Conservation (phyloP, 768 basidiomycete genomes). For the Tylopilus sp. region DNA sequence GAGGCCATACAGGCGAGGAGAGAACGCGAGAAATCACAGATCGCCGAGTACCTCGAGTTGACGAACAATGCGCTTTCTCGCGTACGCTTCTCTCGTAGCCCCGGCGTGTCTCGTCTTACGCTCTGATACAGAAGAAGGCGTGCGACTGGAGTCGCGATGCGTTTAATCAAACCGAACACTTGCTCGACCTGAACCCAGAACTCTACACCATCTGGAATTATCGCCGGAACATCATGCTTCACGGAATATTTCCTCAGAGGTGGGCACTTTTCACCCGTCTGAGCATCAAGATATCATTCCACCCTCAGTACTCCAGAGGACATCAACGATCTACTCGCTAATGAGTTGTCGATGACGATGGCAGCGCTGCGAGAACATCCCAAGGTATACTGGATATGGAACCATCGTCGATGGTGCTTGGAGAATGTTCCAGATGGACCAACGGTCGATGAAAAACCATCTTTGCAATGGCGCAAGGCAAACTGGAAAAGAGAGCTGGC, state of each 20-base stretch:
- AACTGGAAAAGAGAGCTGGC: constrained; percentile 85
- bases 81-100: constrained; percentile 39
- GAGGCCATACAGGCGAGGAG: constrained; percentile 66
- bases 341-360: constrained; percentile 81
- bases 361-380: constrained; percentile 78
- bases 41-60: constrained; percentile 70
- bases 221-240: constrained; percentile 71
- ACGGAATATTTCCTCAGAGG: constrained; percentile 69
- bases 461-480: constrained; percentile 66
- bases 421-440: constrained; percentile 81
- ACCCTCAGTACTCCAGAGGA: constrained; percentile 53
- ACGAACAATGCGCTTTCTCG: constrained; percentile 60
- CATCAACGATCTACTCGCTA: constrained; percentile 58
- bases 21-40: constrained; percentile 68
- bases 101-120: not conserved
- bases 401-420: constrained; percentile 94
- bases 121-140: constrained; percentile 54
- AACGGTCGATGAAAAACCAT: constrained; percentile 38
- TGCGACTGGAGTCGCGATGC: constrained; percentile 72
- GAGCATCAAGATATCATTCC: constrained; percentile 7
- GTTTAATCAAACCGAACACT: constrained; percentile 67
- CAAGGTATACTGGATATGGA: constrained; percentile 99
- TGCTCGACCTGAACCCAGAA: constrained; percentile 88
- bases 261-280: constrained; percentile 28
- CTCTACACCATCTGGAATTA: constrained; percentile 98